Conservation (phyloP, 1,284 basidiomycete species). For the Chalciporus sp. region DNA sequence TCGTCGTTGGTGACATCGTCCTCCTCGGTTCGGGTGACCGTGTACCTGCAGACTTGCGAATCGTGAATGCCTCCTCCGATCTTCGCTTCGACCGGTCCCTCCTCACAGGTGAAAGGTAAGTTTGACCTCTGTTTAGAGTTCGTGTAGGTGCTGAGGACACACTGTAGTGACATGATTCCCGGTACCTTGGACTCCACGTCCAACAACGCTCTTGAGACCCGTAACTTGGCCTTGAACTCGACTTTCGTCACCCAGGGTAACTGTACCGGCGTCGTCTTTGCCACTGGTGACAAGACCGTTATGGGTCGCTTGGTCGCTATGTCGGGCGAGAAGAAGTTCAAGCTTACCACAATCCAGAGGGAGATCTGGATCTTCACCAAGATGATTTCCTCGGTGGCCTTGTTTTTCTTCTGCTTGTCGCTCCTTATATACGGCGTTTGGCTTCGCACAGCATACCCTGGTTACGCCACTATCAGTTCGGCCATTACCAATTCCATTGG, state of each 20-base stretch:
- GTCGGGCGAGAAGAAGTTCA: conserved; percentile 51
- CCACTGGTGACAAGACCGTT: conserved; percentile 59
- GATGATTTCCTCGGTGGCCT: conserved; percentile 44
- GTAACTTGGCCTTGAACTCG: conserved; percentile 60
- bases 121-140: neutral
- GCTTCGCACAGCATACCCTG: conserved; percentile 40
- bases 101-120: conserved; percentile 57
- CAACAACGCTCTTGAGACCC: conserved; percentile 59
- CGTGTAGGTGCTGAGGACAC: neutral
- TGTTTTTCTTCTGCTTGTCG: conserved; percentile 42
- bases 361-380: conserved; percentile 54
- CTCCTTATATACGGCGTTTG: conserved; percentile 50
- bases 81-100: conserved; percentile 64
- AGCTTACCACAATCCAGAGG: conserved; percentile 49
- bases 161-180: conserved; percentile 52
- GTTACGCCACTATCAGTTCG: conserved; percentile 40
- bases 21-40: conserved; percentile 76
- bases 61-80: conserved; percentile 58
- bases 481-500: conserved; percentile 52
- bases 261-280: conserved; percentile 58
- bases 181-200: conserved; percentile 53
- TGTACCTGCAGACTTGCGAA: conserved; percentile 83
- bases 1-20: conserved; percentile 84
- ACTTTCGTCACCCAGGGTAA: conserved; percentile 58
- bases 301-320: conserved; percentile 63